phyloP scores from a whole-genome alignment of 2,329 filamentous ascomycete genomes.

The Penicillium palitans region DNA sequence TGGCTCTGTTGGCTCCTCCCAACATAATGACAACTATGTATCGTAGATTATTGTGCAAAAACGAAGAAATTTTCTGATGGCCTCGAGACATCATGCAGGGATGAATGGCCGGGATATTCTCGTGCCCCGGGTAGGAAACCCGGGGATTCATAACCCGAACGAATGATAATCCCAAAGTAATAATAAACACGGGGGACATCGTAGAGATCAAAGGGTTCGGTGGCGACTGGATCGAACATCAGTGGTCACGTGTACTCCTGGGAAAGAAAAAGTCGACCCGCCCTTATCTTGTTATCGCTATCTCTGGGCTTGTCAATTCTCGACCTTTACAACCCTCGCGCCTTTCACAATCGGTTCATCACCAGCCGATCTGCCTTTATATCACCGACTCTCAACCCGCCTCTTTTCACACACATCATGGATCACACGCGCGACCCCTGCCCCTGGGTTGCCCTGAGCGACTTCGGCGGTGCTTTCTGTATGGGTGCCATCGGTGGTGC shows the following conservation, averaged over 20 bases:
- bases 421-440: slow-evolving; percentile 97
- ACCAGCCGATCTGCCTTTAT: background rate
- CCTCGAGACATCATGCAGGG: background rate
- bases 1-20: background rate
- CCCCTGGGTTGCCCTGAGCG: slow-evolving; percentile 93
- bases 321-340: background rate
- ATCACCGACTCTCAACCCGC: background rate
- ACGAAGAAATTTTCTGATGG: background rate
- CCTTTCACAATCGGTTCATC: background rate
- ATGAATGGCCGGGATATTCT: background rate
- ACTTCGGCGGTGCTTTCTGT: slow-evolving; percentile 94
- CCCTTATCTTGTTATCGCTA: background rate
- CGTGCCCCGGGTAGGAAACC: background rate
- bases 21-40: no score
- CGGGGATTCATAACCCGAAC: background rate
- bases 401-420: slow-evolving; percentile 52
- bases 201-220: background rate
- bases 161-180: background rate
- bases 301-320: background rate
- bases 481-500: slow-evolving; percentile 87
- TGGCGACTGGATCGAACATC: background rate
- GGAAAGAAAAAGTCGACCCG: slow-evolving; percentile 1
- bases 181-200: background rate
- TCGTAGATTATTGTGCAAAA: background rate
- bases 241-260: background rate